phyloP scores from a whole-genome alignment of 352 stramenopile genomes.

The Globisporangium splendens region DNA sequence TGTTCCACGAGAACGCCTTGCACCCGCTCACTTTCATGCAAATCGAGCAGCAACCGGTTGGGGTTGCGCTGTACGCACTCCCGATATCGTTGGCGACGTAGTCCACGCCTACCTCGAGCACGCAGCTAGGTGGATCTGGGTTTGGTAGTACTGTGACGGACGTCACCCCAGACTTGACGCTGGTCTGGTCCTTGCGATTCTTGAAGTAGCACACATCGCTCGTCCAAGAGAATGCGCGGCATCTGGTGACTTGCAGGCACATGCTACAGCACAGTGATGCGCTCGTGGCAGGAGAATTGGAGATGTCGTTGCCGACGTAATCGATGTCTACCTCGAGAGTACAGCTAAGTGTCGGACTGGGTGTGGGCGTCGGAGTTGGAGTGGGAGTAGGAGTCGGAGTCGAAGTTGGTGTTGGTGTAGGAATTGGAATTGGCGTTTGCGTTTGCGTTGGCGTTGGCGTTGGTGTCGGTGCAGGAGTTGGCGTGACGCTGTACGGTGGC shows the following conservation, averaged over 20 bases:
- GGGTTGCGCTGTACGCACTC: slow-evolving; percentile 5
- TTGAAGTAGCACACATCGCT: slow-evolving; percentile 63
- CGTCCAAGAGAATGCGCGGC: slow-evolving; percentile 43
- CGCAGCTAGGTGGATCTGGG: no score
- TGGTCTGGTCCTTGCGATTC: slow-evolving; percentile 7
- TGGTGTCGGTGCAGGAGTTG: no score
- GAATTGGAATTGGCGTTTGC: no score
- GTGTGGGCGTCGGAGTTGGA: no score
- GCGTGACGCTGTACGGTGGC: no score
- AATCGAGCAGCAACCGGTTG: slow-evolving; percentile 19
- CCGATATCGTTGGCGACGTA: slow-evolving; percentile 37
- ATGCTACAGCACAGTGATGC: slow-evolving; percentile 17
- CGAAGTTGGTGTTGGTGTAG: no score
- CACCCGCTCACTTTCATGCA: not conserved
- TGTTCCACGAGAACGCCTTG: not conserved
- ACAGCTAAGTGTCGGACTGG: slow-evolving; percentile 15
- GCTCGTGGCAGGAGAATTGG: not conserved
- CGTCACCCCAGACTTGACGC: no score
- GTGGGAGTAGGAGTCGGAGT: not conserved
- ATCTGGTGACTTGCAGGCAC: slow-evolving; percentile 15
- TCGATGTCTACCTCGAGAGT: slow-evolving; percentile 25
- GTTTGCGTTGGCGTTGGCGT: no score
- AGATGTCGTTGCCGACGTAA: slow-evolving; percentile 18
- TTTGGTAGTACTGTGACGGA: no score
- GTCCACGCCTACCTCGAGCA: slow-evolving; percentile 18